Conservation (phyloP, 106 monocot genomes). For the Dactylorhiza incarnata region DNA sequence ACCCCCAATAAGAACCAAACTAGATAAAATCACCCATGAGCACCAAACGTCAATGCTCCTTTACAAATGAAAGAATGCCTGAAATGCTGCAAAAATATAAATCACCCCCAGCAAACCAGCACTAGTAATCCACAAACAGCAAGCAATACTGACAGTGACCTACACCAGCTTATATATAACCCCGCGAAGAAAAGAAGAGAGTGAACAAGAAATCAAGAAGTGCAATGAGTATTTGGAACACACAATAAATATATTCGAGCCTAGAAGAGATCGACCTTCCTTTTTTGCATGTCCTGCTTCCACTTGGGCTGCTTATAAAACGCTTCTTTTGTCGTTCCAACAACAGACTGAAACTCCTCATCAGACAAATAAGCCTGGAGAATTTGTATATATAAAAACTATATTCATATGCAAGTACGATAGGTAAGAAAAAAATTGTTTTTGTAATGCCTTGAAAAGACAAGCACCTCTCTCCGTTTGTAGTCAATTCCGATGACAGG, state of each 20-base stretch:
- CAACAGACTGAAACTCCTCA: conserved; percentile 59
- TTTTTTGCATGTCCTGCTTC: conserved; percentile 93
- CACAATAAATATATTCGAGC: background rate
- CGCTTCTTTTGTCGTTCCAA: conserved; percentile 68
- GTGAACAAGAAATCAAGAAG: background rate
- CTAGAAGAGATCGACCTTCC: conserved; percentile 80
- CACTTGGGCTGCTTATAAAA: conserved; percentile 83
- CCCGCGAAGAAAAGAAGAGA: background rate
- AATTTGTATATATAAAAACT: too few relatives aligned
- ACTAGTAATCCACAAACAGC: conserved; percentile 7
- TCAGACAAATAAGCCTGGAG: conserved; percentile 70
- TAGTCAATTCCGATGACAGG: conserved; percentile 77
- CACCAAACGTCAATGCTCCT: conserved; percentile 9
- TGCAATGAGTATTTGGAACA: background rate
- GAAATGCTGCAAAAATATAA: conserved; percentile 9
- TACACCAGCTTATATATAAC: conserved; percentile 2
- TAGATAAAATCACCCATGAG: background rate
- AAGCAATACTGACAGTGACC: conserved; percentile 9
- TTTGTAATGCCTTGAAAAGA: background rate
- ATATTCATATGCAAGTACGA: too few relatives aligned
- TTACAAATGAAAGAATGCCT: conserved; percentile 41
- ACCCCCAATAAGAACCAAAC: background rate
- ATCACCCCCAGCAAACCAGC: conserved; percentile 5
- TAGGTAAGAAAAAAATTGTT: too few relatives aligned
- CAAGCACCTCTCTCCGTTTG: conserved; percentile 75